These are phyloP conservation scores for Penicillium aurantiogriseum DNA, from an alignment of 2,329 filamentous ascomycete genomes.

Conservation along the genomic window DNA sequence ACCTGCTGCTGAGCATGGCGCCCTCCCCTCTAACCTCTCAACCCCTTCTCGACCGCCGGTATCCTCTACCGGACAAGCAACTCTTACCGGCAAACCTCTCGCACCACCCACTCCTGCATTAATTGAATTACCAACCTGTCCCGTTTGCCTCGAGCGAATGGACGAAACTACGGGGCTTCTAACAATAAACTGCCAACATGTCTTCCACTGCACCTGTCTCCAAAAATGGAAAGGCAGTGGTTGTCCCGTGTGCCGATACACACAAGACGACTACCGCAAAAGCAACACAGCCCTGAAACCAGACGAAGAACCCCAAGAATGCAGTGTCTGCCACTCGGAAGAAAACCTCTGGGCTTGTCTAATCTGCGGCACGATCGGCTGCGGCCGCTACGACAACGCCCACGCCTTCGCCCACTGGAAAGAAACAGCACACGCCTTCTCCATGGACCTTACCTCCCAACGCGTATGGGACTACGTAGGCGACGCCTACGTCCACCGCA, in stretches of 20 bases:
- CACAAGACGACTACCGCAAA: conserved; percentile 58
- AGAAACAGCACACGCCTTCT: conserved; percentile 82
- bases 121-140: conserved; percentile 89
- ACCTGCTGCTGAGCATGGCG: conserved; percentile 50
- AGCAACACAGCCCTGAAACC: conserved; percentile 52
- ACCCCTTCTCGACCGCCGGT: conserved; percentile 27
- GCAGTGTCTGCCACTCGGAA: conserved; percentile 74
- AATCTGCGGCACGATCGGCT: conserved; percentile 88
- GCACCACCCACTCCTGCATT: conserved; percentile 77
- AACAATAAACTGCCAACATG: conserved; percentile 94
- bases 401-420: conserved; percentile 95
- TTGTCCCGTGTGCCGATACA: conserved; percentile 92
- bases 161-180: conserved; percentile 93
- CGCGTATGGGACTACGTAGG: conserved; percentile 98
- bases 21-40: conserved; percentile 51
- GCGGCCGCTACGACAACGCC: conserved; percentile 88
- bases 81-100: conserved; percentile 60
- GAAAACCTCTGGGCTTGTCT: conserved; percentile 93
- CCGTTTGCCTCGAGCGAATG: conserved; percentile 96
- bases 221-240: conserved; percentile 94
- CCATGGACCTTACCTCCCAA: conserved; percentile 88
- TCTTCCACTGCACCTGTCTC: conserved; percentile 94
- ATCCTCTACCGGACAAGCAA: conserved; percentile 36
- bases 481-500: conserved; percentile 91
- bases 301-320: conserved; percentile 59